These are phyloP conservation scores for Klebsormidium nitens DNA, from an alignment of 139 green algal genomes.

Conservation along the genomic window DNA sequence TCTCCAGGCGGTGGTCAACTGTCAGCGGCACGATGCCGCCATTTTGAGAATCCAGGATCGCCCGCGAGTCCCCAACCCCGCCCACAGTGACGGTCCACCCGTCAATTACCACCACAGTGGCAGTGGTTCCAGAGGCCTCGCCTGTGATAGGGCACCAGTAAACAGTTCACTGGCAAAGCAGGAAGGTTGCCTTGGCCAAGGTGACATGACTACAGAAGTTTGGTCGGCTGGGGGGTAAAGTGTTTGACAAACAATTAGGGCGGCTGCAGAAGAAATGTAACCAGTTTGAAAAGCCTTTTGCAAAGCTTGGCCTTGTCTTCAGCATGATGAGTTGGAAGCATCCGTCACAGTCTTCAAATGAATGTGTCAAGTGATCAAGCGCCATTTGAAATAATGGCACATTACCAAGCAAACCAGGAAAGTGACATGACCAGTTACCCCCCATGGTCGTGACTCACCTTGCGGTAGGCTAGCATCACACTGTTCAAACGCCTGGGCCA, in stretches of 20 bases:
- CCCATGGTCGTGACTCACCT: background rate
- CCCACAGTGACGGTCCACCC: slow-evolving; percentile 76
- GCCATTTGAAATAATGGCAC: background rate
- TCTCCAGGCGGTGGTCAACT: slow-evolving; percentile 48
- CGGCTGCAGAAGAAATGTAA: background rate
- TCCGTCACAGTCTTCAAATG: too few species aligned
- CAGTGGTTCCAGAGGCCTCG: slow-evolving; percentile 46
- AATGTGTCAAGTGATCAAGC: background rate
- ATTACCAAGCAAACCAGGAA: background rate
- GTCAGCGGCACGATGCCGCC: slow-evolving; percentile 35
- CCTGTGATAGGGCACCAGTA: too few species aligned
- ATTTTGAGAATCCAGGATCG: slow-evolving; percentile 66
- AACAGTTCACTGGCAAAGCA: slow-evolving; percentile 4
- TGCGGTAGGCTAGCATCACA: background rate
- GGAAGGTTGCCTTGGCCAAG: background rate
- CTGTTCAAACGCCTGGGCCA: slow-evolving; percentile 2
- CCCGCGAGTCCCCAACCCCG: slow-evolving; percentile 79
- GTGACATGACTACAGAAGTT: background rate
- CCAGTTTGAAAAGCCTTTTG: too few species aligned
- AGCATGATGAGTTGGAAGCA: too few species aligned
- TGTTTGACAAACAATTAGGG: background rate
- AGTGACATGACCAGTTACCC: background rate
- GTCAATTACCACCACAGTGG: slow-evolving; percentile 51
- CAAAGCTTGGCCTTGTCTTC: too few species aligned
- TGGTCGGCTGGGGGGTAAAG: background rate